A percentile compares a stretch with the other conserved stretches of the same genome.
Evolutionary conservation across 2,329 filamentous ascomycete species (phyloP).

Genomic region (Fonsecaea monophora): DNA sequence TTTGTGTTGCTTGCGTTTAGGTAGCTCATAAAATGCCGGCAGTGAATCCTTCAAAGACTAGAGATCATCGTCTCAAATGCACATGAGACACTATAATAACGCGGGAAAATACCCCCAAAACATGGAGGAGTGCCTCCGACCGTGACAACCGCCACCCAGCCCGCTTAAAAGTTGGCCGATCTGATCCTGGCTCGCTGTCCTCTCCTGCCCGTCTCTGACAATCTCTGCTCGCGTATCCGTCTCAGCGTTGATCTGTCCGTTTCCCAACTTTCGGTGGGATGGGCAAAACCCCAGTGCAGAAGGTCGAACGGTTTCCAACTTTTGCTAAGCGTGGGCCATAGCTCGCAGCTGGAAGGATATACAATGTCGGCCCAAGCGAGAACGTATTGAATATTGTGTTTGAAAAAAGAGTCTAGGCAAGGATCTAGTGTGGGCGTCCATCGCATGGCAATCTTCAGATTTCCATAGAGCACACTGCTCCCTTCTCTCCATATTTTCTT

Average conservation of each 20-base stretch:
- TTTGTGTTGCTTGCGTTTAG: background rate
- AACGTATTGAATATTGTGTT: slow-evolving; percentile 17
- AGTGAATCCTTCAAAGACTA: background rate
- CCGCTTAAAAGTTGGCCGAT: background rate
- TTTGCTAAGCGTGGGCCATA: background rate
- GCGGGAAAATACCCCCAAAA: background rate
- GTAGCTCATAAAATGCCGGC: background rate
- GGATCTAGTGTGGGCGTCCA: slow-evolving; percentile 12
- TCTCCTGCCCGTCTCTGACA: background rate
- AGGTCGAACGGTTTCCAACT: background rate
- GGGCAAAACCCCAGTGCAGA: slow-evolving; percentile 4
- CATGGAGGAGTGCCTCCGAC: background rate
- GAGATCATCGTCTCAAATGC: background rate
- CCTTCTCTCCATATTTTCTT: slow-evolving; percentile 25
- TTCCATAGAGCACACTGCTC: slow-evolving; percentile 23
- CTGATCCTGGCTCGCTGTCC: background rate
- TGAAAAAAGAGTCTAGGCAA: slow-evolving; percentile 17
- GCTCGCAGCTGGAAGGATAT: slow-evolving; percentile 6
- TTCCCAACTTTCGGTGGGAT: background rate
- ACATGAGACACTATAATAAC: background rate
- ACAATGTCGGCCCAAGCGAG: slow-evolving; percentile 17
- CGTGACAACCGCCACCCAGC: background rate
- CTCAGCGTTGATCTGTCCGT: slow-evolving; percentile 1
- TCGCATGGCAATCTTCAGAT: slow-evolving; percentile 25
- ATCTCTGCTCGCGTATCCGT: slow-evolving; percentile 1